These are phyloP conservation scores for Baorangia bicolor DNA, from an alignment of 768 basidiomycete genomes.

Conservation along the genomic window DNA sequence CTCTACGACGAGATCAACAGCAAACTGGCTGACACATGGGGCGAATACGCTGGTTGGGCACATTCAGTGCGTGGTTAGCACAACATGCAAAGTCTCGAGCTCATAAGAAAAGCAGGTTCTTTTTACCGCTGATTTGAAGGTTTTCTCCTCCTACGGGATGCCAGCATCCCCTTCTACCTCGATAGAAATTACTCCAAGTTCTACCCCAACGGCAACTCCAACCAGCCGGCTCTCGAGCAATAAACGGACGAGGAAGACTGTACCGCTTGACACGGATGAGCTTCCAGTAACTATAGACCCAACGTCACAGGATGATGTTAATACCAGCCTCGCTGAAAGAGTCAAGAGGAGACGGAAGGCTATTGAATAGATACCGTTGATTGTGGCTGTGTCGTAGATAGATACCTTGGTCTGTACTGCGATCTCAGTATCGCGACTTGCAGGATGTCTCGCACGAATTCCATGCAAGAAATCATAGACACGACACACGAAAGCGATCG, in stretches of 20 bases:
- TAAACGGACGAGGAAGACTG: slow-evolving; percentile 29
- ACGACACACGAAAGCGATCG: slow-evolving; percentile 36
- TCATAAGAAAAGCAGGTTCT: slow-evolving; percentile 48
- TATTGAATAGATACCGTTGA: background rate
- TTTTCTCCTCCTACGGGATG: slow-evolving; percentile 61
- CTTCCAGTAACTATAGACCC: slow-evolving; percentile 7
- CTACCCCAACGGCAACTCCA: slow-evolving; percentile 32
- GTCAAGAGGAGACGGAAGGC: slow-evolving; percentile 41
- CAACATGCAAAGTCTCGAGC: background rate
- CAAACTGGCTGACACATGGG: slow-evolving; percentile 69
- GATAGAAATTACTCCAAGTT: slow-evolving; percentile 11
- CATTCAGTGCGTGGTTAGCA: slow-evolving; percentile 58
- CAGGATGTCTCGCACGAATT: slow-evolving; percentile 39
- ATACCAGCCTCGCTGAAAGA: slow-evolving; percentile 38
- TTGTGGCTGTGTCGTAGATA: slow-evolving; percentile 19
- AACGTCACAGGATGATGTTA: background rate
- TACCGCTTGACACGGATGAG: background rate
- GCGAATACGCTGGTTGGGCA: slow-evolving; percentile 86
- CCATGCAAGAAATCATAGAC: slow-evolving; percentile 42
- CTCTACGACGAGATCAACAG: slow-evolving; percentile 71
- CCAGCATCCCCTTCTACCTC: slow-evolving; percentile 21
- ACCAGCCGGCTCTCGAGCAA: slow-evolving; percentile 34
- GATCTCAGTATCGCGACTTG: background rate
- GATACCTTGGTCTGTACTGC: background rate
- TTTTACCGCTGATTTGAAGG: slow-evolving; percentile 72